Evolutionary conservation across 225 moss, liverwort and hornwort genomes (phyloP).

Genomic region (Thuidium tamariscinum): DNA sequence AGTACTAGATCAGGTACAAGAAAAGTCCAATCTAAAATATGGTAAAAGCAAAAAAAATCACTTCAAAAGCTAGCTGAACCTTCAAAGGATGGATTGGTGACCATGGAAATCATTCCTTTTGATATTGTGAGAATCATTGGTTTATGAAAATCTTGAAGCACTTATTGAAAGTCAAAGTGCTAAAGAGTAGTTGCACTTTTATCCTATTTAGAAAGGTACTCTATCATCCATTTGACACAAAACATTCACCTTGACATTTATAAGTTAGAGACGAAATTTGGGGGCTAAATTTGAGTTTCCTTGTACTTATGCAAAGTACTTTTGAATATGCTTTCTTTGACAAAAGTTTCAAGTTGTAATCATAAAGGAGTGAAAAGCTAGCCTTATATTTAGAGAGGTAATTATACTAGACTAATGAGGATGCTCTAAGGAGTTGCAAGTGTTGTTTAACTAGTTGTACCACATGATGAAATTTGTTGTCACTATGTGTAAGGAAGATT

Average conservation of each 20-base stretch:
- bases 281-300: background rate
- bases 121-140: too few species aligned
- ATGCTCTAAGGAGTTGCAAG: background rate
- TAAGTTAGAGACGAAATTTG: too few species aligned
- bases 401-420: too few species aligned
- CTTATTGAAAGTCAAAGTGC: too few species aligned
- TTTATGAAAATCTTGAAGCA: too few species aligned
- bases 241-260: too few species aligned
- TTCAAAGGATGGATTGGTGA: too few species aligned
- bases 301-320: too few species aligned
- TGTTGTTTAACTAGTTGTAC: rapidly evolving
- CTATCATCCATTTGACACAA: too few species aligned
- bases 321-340: background rate
- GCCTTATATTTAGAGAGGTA: background rate
- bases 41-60: background rate
- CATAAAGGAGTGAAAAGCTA: background rate
- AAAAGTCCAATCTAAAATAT: background rate
- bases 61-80: background rate
- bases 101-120: too few species aligned
- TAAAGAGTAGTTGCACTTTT: too few species aligned
- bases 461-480: background rate
- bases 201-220: too few species aligned
- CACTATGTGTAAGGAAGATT: rapidly evolving
- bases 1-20: background rate
- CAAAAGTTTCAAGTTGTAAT: background rate